Percentiles rank a stretch among this genome's conserved stretches.
These are phyloP conservation scores for Citrus glauca DNA, from an alignment of 345 rosid species.

Conservation along the genomic window DNA sequence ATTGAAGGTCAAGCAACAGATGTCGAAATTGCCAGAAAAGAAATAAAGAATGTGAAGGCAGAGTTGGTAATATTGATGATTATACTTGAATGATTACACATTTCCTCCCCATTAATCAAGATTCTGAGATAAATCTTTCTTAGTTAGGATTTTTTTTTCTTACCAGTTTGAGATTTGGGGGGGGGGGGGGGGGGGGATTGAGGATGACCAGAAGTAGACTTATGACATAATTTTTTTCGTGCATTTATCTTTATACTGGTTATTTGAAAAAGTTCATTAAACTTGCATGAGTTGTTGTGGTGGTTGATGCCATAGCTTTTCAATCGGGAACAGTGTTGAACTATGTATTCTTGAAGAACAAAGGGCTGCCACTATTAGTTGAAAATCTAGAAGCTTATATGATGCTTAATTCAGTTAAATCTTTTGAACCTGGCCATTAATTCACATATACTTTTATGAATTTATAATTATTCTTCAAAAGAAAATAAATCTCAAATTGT, in stretches of 20 bases:
- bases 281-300: neutral
- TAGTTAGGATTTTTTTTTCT: neutral
- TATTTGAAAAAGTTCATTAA: neutral
- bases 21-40: conserved; percentile 70
- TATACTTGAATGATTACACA: neutral
- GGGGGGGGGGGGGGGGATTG: no score
- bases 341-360: neutral
- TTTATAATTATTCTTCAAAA: neutral
- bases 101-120: neutral
- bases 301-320: neutral
- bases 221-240: neutral
- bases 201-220: neutral
- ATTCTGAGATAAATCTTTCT: neutral
- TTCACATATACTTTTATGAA: neutral
- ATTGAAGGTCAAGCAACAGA: conserved; percentile 96
- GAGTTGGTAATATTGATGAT: conserved; percentile 57
- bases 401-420: neutral
- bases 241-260: neutral
- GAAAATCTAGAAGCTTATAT: neutral
- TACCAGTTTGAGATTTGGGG: neutral
- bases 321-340: neutral
- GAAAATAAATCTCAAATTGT: neutral
- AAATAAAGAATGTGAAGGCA: conserved; percentile 63
- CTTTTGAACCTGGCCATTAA: neutral
- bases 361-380: neutral